Percentiles rank a stretch among this genome's conserved stretches.
These are phyloP conservation scores for Magnusiomyces tetraspermus DNA, from an alignment of 1,139 yeast genomes.

Conservation along the genomic window DNA sequence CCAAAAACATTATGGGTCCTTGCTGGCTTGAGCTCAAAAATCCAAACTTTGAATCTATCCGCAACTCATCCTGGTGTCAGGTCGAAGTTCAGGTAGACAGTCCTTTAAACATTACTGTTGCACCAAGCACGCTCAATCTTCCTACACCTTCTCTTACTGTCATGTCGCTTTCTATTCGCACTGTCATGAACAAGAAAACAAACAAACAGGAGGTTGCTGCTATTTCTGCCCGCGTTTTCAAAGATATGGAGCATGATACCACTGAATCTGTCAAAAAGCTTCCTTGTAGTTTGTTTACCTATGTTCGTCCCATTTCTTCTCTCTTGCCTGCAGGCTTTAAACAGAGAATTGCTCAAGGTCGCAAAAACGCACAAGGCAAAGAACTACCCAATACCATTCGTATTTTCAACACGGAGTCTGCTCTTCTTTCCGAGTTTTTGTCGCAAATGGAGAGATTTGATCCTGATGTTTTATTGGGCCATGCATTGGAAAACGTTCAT, in stretches of 20 bases:
- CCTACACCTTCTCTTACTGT: constrained; percentile 58
- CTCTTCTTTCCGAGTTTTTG: constrained; percentile 55
- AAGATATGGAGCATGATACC: constrained; percentile 53
- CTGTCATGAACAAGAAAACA: constrained; percentile 59
- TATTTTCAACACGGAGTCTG: constrained; percentile 52
- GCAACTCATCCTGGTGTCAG: constrained; percentile 71
- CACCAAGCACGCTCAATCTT: constrained; percentile 37
- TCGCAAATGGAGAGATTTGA: constrained; percentile 64
- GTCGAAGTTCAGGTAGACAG: constrained; percentile 55
- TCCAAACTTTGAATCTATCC: constrained; percentile 51
- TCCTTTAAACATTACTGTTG: constrained; percentile 44
- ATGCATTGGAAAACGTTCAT: constrained; percentile 68
- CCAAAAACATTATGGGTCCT: constrained; percentile 89
- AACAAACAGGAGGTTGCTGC: constrained; percentile 84
- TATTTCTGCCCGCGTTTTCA: constrained; percentile 58
- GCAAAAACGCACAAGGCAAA: constrained; percentile 8
- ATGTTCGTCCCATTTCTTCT: constrained; percentile 59
- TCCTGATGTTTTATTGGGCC: constrained; percentile 89
- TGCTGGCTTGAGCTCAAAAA: constrained; percentile 78
- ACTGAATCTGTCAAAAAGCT: constrained; percentile 29
- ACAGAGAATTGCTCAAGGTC: constrained; percentile 28
- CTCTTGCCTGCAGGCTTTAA: constrained; percentile 69
- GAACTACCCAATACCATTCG: constrained; percentile 15
- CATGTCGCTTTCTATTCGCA: constrained; percentile 70
- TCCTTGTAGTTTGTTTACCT: constrained; percentile 38